Conservation (phyloP, 208 protist species). For the Acanthamoeba healyi region DNA sequence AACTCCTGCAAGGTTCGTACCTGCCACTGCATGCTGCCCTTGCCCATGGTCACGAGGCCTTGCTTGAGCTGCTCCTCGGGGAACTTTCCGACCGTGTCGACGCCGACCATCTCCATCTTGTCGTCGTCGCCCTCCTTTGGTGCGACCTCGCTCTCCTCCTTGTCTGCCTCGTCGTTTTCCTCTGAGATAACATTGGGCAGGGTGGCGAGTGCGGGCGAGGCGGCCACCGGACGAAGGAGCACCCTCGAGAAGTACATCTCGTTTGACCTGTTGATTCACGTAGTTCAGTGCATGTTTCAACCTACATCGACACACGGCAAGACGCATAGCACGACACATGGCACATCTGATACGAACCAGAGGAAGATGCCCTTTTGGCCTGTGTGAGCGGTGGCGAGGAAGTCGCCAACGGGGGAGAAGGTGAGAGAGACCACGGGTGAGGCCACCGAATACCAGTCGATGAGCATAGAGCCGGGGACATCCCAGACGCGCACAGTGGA, state of each 20-base stretch:
- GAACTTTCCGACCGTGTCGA: background rate
- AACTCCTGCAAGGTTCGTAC: background rate
- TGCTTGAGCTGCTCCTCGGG: constrained; percentile 22
- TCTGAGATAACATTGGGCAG: constrained; percentile 74
- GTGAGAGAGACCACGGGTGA: constrained; percentile 73
- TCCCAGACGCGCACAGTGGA: constrained; percentile 82
- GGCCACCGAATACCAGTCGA: constrained; percentile 83
- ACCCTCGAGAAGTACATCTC: constrained; percentile 80
- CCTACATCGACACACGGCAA: background rate
- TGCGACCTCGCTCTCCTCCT: background rate
- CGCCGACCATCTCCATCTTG: background rate
- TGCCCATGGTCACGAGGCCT: constrained; percentile 31
- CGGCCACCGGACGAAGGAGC: constrained; percentile 7
- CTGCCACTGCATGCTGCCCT: constrained; percentile 46
- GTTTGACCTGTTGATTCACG: constrained; percentile 76
- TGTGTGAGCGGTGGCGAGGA: constrained; percentile 80
- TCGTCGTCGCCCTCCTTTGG: constrained; percentile 18
- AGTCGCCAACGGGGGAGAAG: constrained; percentile 84
- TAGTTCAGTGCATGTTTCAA: background rate
- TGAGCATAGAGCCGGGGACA: constrained; percentile 78
- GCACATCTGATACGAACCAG: too few relatives aligned
- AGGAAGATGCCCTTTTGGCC: constrained; percentile 76
- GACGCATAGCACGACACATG: too few relatives aligned
- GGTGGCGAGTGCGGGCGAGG: background rate
- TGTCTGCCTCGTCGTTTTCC: constrained; percentile 38